Base-by-base conservation (phyloP, 2,329 filamentous ascomycete species). In the Graphilbum fragrans region DNA sequence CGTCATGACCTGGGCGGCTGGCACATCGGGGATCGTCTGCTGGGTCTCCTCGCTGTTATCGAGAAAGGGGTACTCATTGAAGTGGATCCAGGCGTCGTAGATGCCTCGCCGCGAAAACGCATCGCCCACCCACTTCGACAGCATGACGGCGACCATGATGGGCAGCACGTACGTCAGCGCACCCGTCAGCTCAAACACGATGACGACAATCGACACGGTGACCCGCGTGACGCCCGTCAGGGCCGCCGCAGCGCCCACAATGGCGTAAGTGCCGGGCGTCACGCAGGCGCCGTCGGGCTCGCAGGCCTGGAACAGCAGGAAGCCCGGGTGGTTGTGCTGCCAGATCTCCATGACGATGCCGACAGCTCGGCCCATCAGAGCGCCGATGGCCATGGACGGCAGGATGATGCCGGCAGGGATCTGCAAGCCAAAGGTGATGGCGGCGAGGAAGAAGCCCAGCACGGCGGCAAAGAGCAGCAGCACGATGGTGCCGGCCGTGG, bases 131-230 rank as follows among this genome's bases (percentile, higher is more conserved):
- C 92, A 98, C 65, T 98, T 98, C 47, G 85, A 85, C 35, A 96
- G 72, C 88, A 98, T 94, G 55, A 98, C 92, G 35, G 88, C 87
- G 49, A 98, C 85, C 92, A 98, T 98, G 60, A 96, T 98, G 41
- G 92, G 92, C 8, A 98, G 76, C 38, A 98, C 90, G 56, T 96
- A 96, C 1, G 87, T 94, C 22, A 98, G 72, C 2, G 92, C 92
- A 40, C 92, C 92, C 0, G 92, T 98, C 42, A 98, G 79, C 65
- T 98, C 92, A 55, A 98, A 98, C 83, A 95, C 95, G 64, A 98
- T 98, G 54, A 96, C 92, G 5, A 98, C 90, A 50, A 98, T 95
- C 12, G 88, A 95, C 11, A 95, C 87, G 0, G 92, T 98, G 80
- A 98, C 93, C 50, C 90, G 78, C 17, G 90, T 96, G 29, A 93